These are phyloP conservation scores for Catunica adiposa DNA, from an alignment of 2,329 filamentous ascomycete species.

Conservation along the genomic window DNA sequence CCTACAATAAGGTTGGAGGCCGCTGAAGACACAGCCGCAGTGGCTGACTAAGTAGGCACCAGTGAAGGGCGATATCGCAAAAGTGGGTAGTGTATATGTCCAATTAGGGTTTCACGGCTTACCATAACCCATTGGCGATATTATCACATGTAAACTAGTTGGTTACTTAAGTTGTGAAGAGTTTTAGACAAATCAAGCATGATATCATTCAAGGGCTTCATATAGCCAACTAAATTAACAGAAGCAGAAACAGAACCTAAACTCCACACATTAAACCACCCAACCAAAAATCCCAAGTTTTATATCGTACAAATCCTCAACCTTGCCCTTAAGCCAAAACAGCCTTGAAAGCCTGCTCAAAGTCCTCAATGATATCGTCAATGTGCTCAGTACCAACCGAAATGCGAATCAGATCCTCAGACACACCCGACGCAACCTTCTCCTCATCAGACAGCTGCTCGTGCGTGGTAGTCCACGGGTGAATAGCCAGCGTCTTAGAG, in stretches of 20 bases:
- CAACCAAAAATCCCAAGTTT: background rate
- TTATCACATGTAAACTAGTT: too few species aligned
- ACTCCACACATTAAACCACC: background rate
- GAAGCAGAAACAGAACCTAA: too few species aligned
- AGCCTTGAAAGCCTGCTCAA: constrained; percentile 71
- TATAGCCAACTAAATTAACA: too few species aligned
- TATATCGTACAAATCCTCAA: background rate
- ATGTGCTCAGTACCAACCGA: constrained; percentile 94
- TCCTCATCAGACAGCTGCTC: constrained; percentile 79
- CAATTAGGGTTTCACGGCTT: too few species aligned
- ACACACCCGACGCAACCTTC: constrained; percentile 59
- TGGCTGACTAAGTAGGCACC: too few species aligned
- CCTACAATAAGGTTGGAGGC: too few species aligned
- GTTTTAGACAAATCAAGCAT: background rate
- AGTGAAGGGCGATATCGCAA: too few species aligned
- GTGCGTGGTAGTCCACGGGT: constrained; percentile 90
- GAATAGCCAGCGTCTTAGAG: constrained; percentile 85
- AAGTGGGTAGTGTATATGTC: too few species aligned
- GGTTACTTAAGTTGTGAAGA: too few species aligned
- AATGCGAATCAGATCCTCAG: constrained; percentile 74
- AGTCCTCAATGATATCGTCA: constrained; percentile 91
- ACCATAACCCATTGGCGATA: too few species aligned
- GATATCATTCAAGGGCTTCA: background rate
- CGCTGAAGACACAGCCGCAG: too few species aligned
- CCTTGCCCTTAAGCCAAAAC: constrained; percentile 19